A percentile compares a stretch with the other conserved stretches of the same genome.
Conservation (phyloP, 768 basidiomycete genomes). For the Leccinellum luteum region DNA sequence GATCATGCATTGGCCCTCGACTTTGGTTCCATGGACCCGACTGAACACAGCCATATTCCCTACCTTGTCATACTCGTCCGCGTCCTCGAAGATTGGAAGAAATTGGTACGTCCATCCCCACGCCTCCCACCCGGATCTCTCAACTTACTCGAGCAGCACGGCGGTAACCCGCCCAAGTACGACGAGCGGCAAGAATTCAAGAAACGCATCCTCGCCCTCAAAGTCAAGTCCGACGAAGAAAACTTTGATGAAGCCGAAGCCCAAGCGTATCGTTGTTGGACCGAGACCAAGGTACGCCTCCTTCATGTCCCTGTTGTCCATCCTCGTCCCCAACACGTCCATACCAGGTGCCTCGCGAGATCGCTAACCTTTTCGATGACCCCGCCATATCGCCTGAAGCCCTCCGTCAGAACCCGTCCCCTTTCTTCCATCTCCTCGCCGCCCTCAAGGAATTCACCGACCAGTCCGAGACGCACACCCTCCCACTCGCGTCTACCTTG, state of each 20-base stretch:
- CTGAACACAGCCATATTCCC: constrained; percentile 87
- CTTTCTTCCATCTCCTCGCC: constrained; percentile 77
- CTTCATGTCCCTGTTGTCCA: neutral
- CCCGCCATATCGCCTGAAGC: constrained; percentile 44
- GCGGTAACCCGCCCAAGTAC: constrained; percentile 49
- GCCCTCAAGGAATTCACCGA: constrained; percentile 67
- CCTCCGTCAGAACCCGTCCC: constrained; percentile 45
- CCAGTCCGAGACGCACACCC: constrained; percentile 51
- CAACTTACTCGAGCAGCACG: constrained; percentile 48
- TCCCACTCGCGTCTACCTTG: constrained; percentile 83
- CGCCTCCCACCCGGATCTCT: neutral
- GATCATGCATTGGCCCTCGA: constrained; percentile 71
- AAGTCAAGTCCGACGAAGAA: constrained; percentile 84
- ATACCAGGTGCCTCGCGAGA: constrained; percentile 62
- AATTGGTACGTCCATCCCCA: constrained; percentile 45
- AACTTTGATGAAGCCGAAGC: constrained; percentile 95
- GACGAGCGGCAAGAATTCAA: constrained; percentile 82
- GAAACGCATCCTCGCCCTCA: constrained; percentile 54
- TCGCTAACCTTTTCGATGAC: constrained; percentile 61
- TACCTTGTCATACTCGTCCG: constrained; percentile 88
- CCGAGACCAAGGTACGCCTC: constrained; percentile 42
- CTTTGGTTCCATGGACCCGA: constrained; percentile 77
- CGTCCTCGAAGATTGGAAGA: constrained; percentile 81
- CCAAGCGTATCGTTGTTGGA: constrained; percentile 83
- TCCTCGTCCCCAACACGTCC: neutral